These are phyloP conservation scores for Themeda triandra DNA, from an alignment of 176 grass and related monocot genomes.

Conservation along the genomic window DNA sequence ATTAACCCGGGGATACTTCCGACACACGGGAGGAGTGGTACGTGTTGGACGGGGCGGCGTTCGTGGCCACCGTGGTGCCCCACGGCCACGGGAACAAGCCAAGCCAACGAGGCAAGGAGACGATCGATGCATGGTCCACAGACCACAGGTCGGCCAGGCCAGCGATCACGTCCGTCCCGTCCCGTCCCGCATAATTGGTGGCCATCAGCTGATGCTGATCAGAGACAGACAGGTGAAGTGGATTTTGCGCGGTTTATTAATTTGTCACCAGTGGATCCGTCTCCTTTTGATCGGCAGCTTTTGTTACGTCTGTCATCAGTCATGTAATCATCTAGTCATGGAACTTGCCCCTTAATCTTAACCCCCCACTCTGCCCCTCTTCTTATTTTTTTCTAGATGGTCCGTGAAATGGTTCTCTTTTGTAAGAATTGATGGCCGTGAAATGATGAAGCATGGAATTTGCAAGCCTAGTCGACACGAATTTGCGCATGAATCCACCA, in stretches of 20 bases:
- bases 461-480: not conserved
- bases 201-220: not conserved
- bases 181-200: constrained; percentile 24
- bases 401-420: not conserved
- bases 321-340: not conserved
- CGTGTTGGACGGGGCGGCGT: not conserved
- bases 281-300: not conserved
- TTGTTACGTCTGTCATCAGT: not conserved
- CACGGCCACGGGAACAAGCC: not conserved
- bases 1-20: not conserved
- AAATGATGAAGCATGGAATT: not conserved
- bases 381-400: not conserved
- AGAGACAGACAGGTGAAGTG: not conserved
- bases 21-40: not conserved
- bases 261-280: not conserved
- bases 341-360: not conserved
- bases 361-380: not conserved
- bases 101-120: not conserved
- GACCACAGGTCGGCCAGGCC: too few relatives aligned
- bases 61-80: constrained; percentile 18
- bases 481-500: not conserved
- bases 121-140: constrained; percentile 5
- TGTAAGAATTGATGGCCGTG: not conserved
- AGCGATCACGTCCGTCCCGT: not conserved
- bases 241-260: not conserved